Evolutionary conservation across 2,329 filamentous ascomycete species (phyloP).

Genomic region (Pestalotiopsis sp.): DNA sequence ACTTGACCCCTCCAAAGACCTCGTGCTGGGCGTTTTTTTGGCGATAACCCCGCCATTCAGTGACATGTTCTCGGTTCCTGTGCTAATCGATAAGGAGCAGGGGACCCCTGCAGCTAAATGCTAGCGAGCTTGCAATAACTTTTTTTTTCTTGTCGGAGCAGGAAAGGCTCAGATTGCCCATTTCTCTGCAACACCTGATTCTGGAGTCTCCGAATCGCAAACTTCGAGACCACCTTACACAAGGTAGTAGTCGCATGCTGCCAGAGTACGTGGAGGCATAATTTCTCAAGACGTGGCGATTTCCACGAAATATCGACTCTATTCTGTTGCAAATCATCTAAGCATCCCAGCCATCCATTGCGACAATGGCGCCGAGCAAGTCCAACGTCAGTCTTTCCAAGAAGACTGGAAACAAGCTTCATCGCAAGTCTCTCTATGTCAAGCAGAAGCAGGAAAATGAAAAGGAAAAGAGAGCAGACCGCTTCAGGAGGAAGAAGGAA

Average conservation of each 20-base stretch:
- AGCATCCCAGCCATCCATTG: neutral
- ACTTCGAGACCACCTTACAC: neutral
- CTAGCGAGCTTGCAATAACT: constrained; percentile 5
- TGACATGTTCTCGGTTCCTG: neutral
- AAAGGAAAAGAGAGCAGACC: constrained; percentile 73
- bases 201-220: neutral
- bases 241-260: neutral
- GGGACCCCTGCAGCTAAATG: constrained; percentile 7
- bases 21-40: neutral
- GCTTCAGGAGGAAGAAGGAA: constrained; percentile 79
- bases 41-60: neutral
- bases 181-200: neutral
- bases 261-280: neutral
- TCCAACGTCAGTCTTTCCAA: constrained; percentile 23
- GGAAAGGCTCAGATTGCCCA: neutral
- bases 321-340: neutral
- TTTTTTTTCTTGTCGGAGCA: constrained; percentile 2
- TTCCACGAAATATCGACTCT: neutral
- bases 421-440: constrained; percentile 76
- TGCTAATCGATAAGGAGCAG: constrained; percentile 5
- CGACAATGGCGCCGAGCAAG: constrained; percentile 14
- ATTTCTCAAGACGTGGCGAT: neutral
- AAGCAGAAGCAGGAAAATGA: constrained; percentile 78
- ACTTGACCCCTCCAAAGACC: neutral
- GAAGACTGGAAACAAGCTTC: constrained; percentile 72